Evolutionary conservation across 176 grass and related monocot genomes (phyloP).

Genomic region (Zizania latifolia): DNA sequence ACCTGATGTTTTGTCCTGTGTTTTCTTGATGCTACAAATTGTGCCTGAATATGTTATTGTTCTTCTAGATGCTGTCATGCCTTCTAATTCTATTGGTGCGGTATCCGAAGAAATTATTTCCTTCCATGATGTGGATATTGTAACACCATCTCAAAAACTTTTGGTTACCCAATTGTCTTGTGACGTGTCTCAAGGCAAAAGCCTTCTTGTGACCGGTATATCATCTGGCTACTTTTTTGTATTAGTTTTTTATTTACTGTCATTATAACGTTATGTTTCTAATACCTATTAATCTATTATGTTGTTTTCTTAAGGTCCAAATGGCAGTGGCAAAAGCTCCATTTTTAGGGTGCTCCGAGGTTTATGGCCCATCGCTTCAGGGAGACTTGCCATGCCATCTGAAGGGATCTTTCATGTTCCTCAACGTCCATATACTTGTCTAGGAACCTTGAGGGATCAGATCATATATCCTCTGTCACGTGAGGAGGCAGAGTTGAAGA

Average conservation of each 20-base stretch:
- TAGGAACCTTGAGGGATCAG: constrained; percentile 94
- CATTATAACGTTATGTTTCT: constrained; percentile 6
- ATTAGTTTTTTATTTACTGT: not conserved
- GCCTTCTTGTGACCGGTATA: constrained; percentile 95
- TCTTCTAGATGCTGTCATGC: constrained; percentile 46
- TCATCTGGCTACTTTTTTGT: not conserved
- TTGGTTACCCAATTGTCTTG: constrained; percentile 73
- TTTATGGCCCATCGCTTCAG: constrained; percentile 82
- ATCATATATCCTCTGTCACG: constrained; percentile 88
- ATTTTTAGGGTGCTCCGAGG: constrained; percentile 91
- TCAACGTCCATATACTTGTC: constrained; percentile 87
- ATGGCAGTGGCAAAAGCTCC: constrained; percentile 97
- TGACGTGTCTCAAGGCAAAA: constrained; percentile 75
- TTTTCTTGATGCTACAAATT: constrained; percentile 13
- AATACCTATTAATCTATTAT: constrained; percentile 26
- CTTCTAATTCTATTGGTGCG: constrained; percentile 35
- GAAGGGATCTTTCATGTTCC: constrained; percentile 75
- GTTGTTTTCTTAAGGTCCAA: constrained; percentile 61
- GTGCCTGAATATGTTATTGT: constrained; percentile 14
- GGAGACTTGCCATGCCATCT: constrained; percentile 62
- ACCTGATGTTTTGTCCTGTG: not conserved
- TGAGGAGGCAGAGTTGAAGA: constrained; percentile 70
- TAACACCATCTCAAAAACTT: constrained; percentile 87
- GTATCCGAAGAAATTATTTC: constrained; percentile 64
- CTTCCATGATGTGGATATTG: constrained; percentile 70